phyloP scores from a whole-genome alignment of 139 green algal species.

The Edaphochlamys debaryana region DNA sequence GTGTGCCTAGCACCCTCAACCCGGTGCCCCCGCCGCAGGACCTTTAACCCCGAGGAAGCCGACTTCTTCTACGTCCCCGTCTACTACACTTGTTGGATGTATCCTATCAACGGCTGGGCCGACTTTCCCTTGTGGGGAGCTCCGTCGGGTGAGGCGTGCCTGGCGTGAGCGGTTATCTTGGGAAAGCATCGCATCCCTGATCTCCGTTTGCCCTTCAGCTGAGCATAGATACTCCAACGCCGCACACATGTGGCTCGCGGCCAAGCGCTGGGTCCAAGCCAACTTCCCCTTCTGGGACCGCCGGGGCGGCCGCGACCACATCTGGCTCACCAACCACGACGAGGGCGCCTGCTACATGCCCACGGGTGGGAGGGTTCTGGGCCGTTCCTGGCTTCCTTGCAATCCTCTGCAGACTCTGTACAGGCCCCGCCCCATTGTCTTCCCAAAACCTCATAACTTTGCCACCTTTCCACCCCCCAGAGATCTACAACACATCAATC shows the following conservation, averaged over 20 bases:
- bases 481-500: constrained; percentile 60
- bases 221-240: constrained; percentile 14
- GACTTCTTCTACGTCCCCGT: constrained; percentile 74
- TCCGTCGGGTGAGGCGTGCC: not conserved
- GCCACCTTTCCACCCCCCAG: not conserved
- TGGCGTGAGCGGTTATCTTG: no score
- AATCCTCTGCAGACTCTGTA: no score
- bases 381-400: no score
- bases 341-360: constrained; percentile 69
- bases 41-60: constrained; percentile 61
- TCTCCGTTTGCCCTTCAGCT: not conserved
- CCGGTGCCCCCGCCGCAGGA: constrained; percentile 31
- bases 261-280: constrained; percentile 48
- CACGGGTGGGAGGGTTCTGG: constrained; percentile 19
- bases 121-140: constrained; percentile 29
- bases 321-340: constrained; percentile 56
- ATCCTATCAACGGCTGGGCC: constrained; percentile 32
- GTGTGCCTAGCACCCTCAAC: no score
- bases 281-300: constrained; percentile 70
- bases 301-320: constrained; percentile 68
- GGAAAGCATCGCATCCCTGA: no score
- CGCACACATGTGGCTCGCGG: constrained; percentile 38
- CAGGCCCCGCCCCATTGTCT: not conserved
- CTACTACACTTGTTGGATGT: constrained; percentile 37
- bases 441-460: no score